A percentile compares a stretch with the other conserved stretches of the same genome.
These are phyloP conservation scores for Hypsizygus marmoreus DNA, from an alignment of 768 basidiomycete species.

Conservation along the genomic window DNA sequence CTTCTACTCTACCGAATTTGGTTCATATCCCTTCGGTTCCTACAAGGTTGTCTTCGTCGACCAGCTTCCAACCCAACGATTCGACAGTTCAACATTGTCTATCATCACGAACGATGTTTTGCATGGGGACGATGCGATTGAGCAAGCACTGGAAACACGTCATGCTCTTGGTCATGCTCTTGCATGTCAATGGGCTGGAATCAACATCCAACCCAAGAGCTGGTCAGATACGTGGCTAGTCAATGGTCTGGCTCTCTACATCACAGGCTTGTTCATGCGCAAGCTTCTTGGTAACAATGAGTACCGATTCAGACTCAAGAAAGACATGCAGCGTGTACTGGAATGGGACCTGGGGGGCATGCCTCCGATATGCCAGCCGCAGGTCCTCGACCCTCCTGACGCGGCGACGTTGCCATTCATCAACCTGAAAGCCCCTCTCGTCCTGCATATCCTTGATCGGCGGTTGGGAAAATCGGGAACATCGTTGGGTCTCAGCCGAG, in stretches of 20 bases:
- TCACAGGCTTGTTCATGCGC: conserved; percentile 84
- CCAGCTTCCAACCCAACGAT: conserved; percentile 77
- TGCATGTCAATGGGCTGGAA: conserved; percentile 95
- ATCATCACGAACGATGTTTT: conserved; percentile 80
- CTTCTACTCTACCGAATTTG: conserved; percentile 89
- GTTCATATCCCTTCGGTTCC: conserved; percentile 94
- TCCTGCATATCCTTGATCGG: conserved; percentile 93
- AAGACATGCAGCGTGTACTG: conserved; percentile 92
- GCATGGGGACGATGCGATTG: conserved; percentile 86
- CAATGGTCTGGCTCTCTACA: conserved; percentile 89
- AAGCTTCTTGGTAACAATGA: conserved; percentile 95
- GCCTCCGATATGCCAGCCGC: conserved; percentile 93
- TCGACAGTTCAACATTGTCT: conserved; percentile 84
- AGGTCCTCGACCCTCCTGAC: conserved; percentile 83
- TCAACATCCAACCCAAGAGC: conserved; percentile 92
- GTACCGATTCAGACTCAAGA: conserved; percentile 91
- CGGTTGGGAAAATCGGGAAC: conserved; percentile 94
- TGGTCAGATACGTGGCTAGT: conserved; percentile 98
- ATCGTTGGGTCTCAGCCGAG: conserved; percentile 89
- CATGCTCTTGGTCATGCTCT: conserved; percentile 85
- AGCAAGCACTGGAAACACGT: conserved; percentile 89
- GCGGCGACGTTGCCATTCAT: conserved; percentile 79
- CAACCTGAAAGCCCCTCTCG: conserved; percentile 94
- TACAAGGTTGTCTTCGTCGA: conserved; percentile 96
- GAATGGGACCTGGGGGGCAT: conserved; percentile 86